Evolutionary conservation across 306 rosid genomes (phyloP), one percentile per base, ranked within the genome.

Genomic region (Prosopis cineraria): DNA sequence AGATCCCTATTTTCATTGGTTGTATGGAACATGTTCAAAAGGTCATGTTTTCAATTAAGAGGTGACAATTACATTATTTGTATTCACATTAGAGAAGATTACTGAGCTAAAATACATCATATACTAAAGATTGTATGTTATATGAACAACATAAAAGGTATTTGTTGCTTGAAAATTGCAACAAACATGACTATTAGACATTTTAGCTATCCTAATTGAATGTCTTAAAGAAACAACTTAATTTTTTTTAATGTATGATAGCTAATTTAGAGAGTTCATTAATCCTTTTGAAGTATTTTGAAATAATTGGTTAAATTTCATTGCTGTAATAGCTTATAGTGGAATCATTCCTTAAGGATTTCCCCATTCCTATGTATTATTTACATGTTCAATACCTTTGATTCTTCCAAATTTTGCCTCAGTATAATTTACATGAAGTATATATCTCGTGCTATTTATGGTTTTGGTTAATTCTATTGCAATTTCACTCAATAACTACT

Each of bases 301-400:
- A 17, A 33, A 31, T 10, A 43, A 27, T 76, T 44, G 20, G 53
- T n/a, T 34, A 19, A 27, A 31, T 44, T 65, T 65, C 8, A 37
- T 34, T 2, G 16, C 45, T 36, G 29, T 47, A n/a, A 65, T 65
- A 4, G 12, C 43, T 83, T 74, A 55, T 79, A 13, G 76, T 70
- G 79, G 29, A 68, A 72, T 71, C 47, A 19, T 59, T 33, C 25
- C 20, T 27, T 24, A 14, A 53, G 29, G 48, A 40, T 76, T 58
- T 72, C 76, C 78, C 40, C 47, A 10, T 8, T 13, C 72, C 34
- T 17, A 29, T 37, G 64, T 33, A 70, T 22, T 16, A 45, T 37
- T 50, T 39, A 69, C 72, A 27, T 76, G 55, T 72, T 41, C 41
- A 56, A 33, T 25, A 37, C 14, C 80, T 64, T 71, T 69, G 25